A percentile compares a stretch with the other conserved stretches of the same genome.
These are phyloP conservation scores for Xerocomus spinulosus DNA, from an alignment of 768 basidiomycete species.

Conservation along the genomic window DNA sequence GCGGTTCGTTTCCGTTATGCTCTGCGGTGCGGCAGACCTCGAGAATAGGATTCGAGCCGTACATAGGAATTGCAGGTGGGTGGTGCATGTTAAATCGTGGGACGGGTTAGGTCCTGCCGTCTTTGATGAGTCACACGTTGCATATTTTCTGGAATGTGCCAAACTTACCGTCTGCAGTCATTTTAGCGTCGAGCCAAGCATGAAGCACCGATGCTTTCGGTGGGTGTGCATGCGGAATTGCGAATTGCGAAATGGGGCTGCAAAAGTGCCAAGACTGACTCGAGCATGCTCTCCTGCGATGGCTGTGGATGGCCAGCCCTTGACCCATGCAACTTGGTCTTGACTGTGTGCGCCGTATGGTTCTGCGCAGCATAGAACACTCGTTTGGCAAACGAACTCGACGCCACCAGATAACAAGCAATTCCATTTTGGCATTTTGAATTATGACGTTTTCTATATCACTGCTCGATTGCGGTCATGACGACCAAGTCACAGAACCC, in stretches of 20 bases:
- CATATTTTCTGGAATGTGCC: conserved; percentile 20
- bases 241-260: conserved; percentile 21
- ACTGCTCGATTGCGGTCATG: conserved; percentile 14
- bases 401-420: conserved; percentile 27
- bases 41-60: conserved; percentile 14
- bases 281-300: not conserved
- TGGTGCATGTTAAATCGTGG: conserved; percentile 20
- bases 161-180: conserved; percentile 6
- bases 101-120: conserved; percentile 10
- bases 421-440: conserved; percentile 19
- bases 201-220: conserved; percentile 13
- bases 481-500: conserved; percentile 25
- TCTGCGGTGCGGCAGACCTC: conserved; percentile 19
- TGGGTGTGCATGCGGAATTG: conserved; percentile 5
- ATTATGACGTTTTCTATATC: conserved; percentile 8
- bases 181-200: conserved; percentile 12
- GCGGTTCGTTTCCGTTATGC: conserved; percentile 15
- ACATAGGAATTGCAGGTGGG: conserved; percentile 20
- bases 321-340: conserved; percentile 20
- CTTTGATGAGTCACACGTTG: conserved; percentile 25
- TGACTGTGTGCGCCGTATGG: conserved; percentile 5
- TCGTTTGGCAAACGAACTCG: conserved; percentile 17
- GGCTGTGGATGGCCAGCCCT: conserved; percentile 23
- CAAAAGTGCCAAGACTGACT: conserved; percentile 11
- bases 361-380: conserved; percentile 20